These are phyloP conservation scores for Ochetophila trinervis DNA, from an alignment of 306 rosid species.

Conservation along the genomic window DNA sequence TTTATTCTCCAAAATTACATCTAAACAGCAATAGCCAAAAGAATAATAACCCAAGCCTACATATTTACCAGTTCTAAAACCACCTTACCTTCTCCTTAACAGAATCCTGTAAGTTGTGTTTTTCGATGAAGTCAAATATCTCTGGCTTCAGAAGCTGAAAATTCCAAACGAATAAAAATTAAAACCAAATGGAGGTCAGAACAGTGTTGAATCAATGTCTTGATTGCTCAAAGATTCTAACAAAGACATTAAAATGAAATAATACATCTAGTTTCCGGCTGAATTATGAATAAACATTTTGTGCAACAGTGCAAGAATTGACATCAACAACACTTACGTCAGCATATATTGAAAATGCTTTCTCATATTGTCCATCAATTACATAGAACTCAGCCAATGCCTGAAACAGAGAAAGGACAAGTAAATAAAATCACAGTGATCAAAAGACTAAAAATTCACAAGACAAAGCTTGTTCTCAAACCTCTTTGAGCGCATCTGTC, in stretches of 20 bases:
- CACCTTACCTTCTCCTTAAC: slow-evolving; percentile 78
- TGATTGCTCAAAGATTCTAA: slow-evolving; percentile 10
- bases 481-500: slow-evolving; percentile 90
- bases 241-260: not conserved
- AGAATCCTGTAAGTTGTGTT: slow-evolving; percentile 69
- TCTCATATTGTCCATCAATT: slow-evolving; percentile 76
- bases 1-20: not conserved
- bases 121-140: slow-evolving; percentile 85
- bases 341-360: slow-evolving; percentile 86
- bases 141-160: slow-evolving; percentile 89
- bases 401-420: slow-evolving; percentile 41
- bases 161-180: slow-evolving; percentile 4
- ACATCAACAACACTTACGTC: slow-evolving; percentile 67
- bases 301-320: slow-evolving; percentile 12
- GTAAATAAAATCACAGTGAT: slow-evolving; percentile 15
- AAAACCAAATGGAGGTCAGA: slow-evolving; percentile 11
- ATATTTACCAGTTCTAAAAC: slow-evolving; percentile 7
- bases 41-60: not conserved
- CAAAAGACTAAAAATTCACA: slow-evolving; percentile 17
- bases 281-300: slow-evolving; percentile 3
- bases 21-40: not conserved
- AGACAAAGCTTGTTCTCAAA: slow-evolving; percentile 22
- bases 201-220: slow-evolving; percentile 7
- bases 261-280: slow-evolving; percentile 9
- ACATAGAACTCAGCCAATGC: slow-evolving; percentile 88